These are phyloP conservation scores for Dactylellina leptospora DNA, from an alignment of 2,329 filamentous ascomycete species.

Conservation along the genomic window DNA sequence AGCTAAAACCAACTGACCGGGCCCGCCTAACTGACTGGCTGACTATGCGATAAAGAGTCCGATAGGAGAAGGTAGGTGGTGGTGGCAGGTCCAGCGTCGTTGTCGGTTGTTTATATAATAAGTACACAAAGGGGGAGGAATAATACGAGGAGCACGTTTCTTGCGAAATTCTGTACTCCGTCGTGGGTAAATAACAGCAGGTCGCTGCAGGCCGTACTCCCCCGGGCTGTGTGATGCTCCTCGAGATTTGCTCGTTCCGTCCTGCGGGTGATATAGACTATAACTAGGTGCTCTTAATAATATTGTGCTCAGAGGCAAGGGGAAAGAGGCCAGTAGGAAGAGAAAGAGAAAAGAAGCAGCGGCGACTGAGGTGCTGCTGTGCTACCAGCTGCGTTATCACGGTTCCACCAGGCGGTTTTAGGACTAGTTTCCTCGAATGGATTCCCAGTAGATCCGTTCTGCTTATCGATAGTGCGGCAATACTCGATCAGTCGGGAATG, in stretches of 20 bases:
- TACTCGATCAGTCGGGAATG: not conserved
- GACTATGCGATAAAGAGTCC: no score
- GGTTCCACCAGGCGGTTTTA: slow-evolving; percentile 26
- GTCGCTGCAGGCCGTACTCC: slow-evolving; percentile 1
- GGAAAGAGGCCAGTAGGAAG: no score
- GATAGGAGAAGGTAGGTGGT: no score
- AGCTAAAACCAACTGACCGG: no score
- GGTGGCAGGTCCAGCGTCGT: no score
- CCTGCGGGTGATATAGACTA: not conserved
- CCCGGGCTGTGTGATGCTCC: slow-evolving; percentile 6
- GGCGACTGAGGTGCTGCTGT: not conserved
- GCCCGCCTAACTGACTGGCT: no score
- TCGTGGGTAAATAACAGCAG: not conserved
- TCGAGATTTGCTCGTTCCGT: not conserved
- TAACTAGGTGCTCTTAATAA: not conserved
- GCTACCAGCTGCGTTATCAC: slow-evolving; percentile 45
- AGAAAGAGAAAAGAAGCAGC: not conserved
- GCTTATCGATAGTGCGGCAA: slow-evolving; percentile 1
- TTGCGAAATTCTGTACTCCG: not conserved
- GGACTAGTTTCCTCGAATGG: not conserved
- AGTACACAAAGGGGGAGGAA: no score
- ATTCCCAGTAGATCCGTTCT: not conserved
- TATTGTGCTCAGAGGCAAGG: no score
- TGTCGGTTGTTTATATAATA: no score
- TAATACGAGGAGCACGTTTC: no score